These are phyloP conservation scores for Begonia loranthoides DNA, from an alignment of 306 rosid genomes.

Conservation along the genomic window DNA sequence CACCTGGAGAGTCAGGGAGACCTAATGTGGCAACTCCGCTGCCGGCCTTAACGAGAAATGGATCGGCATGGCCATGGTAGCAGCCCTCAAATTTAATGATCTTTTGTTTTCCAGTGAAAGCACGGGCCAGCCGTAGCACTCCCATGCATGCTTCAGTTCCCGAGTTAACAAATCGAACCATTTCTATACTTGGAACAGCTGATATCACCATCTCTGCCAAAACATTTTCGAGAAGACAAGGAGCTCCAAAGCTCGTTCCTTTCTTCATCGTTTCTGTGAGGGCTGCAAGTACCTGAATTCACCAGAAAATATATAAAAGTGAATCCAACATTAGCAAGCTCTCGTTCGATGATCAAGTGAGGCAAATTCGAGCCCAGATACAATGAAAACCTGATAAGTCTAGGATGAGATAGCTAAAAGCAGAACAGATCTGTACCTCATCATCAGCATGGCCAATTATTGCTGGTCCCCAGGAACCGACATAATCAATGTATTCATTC, in stretches of 20 bases:
- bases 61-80: conserved; percentile 97
- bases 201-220: conserved; percentile 73
- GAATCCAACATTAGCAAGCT: too few species aligned
- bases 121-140: conserved; percentile 78
- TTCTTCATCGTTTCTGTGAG: conserved; percentile 81
- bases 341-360: too few species aligned
- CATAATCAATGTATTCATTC: conserved; percentile 86
- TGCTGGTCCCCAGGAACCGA: conserved; percentile 99
- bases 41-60: conserved; percentile 92
- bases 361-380: too few species aligned
- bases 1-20: conserved; percentile 98
- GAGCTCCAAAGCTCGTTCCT: conserved; percentile 98
- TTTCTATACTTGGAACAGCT: conserved; percentile 87
- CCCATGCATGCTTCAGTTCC: conserved; percentile 99
- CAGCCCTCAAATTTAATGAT: conserved; percentile 91
- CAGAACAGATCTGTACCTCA: conserved; percentile 26
- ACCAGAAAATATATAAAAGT: background rate
- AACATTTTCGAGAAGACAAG: conserved; percentile 68
- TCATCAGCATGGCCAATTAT: conserved; percentile 93
- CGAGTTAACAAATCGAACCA: conserved; percentile 93
- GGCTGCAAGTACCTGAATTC: conserved; percentile 73
- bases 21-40: conserved; percentile 94
- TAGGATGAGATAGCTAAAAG: too few species aligned
- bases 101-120: conserved; percentile 59
- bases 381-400: too few species aligned